phyloP scores from a whole-genome alignment of 164 flowering plant species.

The Litsea cubeba region DNA sequence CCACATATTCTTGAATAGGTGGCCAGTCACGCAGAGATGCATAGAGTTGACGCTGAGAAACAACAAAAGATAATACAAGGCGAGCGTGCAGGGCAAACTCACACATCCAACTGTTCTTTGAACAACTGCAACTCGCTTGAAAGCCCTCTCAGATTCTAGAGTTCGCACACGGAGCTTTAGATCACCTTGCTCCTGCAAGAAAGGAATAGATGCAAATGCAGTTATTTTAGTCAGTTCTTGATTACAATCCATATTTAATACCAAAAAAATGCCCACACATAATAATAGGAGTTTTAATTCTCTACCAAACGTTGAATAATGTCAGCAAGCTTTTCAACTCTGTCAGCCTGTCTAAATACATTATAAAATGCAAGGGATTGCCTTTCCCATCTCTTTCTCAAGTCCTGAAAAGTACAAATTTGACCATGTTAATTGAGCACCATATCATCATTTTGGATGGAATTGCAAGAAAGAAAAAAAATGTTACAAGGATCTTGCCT shows the following conservation, averaged over 20 bases:
- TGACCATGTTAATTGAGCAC: not conserved
- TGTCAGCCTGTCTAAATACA: slow-evolving; percentile 94
- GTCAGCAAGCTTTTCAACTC: slow-evolving; percentile 84
- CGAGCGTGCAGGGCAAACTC: slow-evolving; percentile 24
- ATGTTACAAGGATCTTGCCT: slow-evolving; percentile 39
- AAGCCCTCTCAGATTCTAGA: slow-evolving; percentile 92
- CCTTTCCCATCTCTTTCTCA: slow-evolving; percentile 84
- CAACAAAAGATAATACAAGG: not conserved
- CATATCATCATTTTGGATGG: not conserved
- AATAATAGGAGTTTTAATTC: not conserved
- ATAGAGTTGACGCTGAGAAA: not conserved
- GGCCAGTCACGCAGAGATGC: not conserved
- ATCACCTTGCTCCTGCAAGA: slow-evolving; percentile 90
- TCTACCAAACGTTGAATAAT: slow-evolving; percentile 81
- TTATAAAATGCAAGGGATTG: slow-evolving; percentile 85
- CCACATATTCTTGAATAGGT: too few species aligned
- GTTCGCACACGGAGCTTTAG: slow-evolving; percentile 90
- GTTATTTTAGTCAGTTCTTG: not conserved
- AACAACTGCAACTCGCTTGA: slow-evolving; percentile 89
- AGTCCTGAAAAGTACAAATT: slow-evolving; percentile 49
- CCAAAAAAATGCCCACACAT: not conserved
- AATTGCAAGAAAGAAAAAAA: slow-evolving; percentile 4
- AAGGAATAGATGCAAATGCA: slow-evolving; percentile 5
- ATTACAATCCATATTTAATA: too few species aligned
- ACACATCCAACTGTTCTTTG: slow-evolving; percentile 89